These are phyloP conservation scores for Leccinum fibrillosum DNA, from an alignment of 768 basidiomycete genomes.

Conservation along the genomic window DNA sequence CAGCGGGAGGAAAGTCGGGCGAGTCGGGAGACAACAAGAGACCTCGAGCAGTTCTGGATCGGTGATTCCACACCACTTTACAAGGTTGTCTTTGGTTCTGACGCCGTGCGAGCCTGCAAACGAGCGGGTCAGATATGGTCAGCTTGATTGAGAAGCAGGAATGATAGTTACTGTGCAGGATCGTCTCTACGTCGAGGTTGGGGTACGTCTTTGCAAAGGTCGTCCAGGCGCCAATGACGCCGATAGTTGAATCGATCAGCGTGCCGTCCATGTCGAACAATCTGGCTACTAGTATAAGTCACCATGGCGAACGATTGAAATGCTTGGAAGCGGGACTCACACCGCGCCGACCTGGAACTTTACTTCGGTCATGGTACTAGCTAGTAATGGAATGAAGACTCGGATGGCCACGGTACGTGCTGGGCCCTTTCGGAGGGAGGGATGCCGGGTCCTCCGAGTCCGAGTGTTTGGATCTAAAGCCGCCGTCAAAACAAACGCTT, in stretches of 20 bases:
- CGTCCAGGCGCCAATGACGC: constrained; percentile 81
- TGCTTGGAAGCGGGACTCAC: constrained; percentile 24
- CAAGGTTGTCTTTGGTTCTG: constrained; percentile 79
- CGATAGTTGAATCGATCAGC: constrained; percentile 77
- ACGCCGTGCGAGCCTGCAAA: constrained; percentile 72
- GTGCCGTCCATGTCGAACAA: constrained; percentile 87
- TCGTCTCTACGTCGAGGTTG: constrained; percentile 54
- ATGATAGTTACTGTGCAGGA: constrained; percentile 54
- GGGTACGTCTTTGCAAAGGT: constrained; percentile 71
- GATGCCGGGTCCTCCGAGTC: not conserved
- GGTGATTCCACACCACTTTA: constrained; percentile 63
- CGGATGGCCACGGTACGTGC: not conserved
- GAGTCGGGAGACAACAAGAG: constrained; percentile 3
- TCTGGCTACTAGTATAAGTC: constrained; percentile 31
- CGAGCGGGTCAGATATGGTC: not conserved
- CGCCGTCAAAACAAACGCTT: constrained; percentile 37
- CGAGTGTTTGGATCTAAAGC: constrained; percentile 36
- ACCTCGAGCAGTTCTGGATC: constrained; percentile 73
- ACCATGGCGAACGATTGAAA: not conserved
- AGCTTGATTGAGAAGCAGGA: not conserved
- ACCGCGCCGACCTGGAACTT: constrained; percentile 40
- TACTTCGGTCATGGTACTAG: constrained; percentile 29
- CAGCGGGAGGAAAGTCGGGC: not conserved
- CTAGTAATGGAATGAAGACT: not conserved
- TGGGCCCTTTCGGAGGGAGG: not conserved